Evolutionary conservation across 805 yeast species (phyloP).

Genomic region (Metschnikowia lochheadii): DNA sequence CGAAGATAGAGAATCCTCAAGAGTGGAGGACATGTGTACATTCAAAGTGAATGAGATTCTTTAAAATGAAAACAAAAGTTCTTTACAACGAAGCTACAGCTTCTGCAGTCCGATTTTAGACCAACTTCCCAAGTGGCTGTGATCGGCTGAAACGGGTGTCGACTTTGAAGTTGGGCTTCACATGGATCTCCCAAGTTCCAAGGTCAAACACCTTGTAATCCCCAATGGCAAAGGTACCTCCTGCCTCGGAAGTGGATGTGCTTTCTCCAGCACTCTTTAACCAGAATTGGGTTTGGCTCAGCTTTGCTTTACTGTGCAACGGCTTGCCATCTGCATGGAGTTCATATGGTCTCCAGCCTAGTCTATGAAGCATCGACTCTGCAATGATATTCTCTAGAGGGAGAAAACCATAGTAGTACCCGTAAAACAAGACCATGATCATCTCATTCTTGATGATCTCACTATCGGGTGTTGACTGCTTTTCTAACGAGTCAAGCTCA

Average conservation of each 20-base stretch:
- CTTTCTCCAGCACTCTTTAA: conserved; percentile 21
- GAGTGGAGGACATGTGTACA: background rate
- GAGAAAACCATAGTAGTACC: conserved; percentile 39
- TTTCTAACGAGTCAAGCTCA: conserved; percentile 25
- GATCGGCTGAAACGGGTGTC: conserved; percentile 31
- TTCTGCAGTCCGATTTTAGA: background rate
- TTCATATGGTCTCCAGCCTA: conserved; percentile 43
- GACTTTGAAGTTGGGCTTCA: conserved; percentile 35
- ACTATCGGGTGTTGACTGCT: conserved; percentile 22
- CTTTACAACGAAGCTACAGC: conserved; percentile 1
- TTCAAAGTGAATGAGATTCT: background rate
- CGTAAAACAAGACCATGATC: conserved; percentile 38
- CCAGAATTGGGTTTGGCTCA: conserved; percentile 21
- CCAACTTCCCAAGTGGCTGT: conserved; percentile 23
- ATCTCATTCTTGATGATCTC: conserved; percentile 28
- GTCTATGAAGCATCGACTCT: conserved; percentile 33
- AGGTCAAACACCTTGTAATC: conserved; percentile 42
- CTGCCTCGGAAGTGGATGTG: conserved; percentile 8
- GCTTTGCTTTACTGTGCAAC: background rate
- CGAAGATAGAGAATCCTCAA: background rate
- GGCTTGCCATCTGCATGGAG: conserved; percentile 11
- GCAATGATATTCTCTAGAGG: conserved; percentile 43
- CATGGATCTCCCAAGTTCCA: conserved; percentile 37
- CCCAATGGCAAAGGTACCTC: conserved; percentile 24
- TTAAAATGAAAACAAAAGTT: conserved; percentile 1